Base-by-base conservation (phyloP, 2,329 filamentous ascomycete species). In the Trichoderma simmonsii region DNA sequence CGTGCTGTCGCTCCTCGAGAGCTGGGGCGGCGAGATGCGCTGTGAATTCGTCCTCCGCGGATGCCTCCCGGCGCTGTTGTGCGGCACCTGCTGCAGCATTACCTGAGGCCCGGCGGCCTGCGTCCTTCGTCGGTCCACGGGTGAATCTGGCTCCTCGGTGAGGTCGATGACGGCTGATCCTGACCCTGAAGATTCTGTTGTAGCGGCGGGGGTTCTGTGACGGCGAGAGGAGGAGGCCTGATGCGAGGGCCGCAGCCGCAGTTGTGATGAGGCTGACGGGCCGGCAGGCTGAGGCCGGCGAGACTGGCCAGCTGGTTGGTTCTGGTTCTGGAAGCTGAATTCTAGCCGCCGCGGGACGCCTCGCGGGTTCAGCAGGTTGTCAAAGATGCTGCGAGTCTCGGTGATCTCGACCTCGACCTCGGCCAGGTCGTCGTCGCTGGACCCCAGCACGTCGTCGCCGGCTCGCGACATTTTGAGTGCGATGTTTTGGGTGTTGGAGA, bases 81-180 rank as follows among this genome's bases (percentile, higher is more conserved):
- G 66, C 26, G n/a, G 54, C 26, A 66, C 67, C 39, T 73, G 73
- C 24, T 68, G 69, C 39, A 73, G 73, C 28, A 51, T 62, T 60
- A 36, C 64, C 62, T 73, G 73, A 30, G 54, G 62, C 48, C 71
- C 73, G 21, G 81, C 21, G 28, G 71, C 73, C 28, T 77, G 82
- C 69, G 81, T 75, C 26, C 71, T 72, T 56, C 82, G 79, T 74
- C 81, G 80, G 61, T 82, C 75, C 8, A 76, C 73, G 6, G 85
- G 84, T 21, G 84, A 86, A 76, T 87, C 85, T 0, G 85, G 84
- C 74, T 87, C 86, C 11, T 80, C 81, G 0, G 86, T 87, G 62
- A 88, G 77, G 71, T 88, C 86, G 57, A 88, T 87, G 15, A 87
- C 78, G 21, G 80, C 74, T 6, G 79, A 66, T 4, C 71, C 56